A percentile compares a stretch with the other conserved stretches of the same genome.
Conservation (phyloP, 1,139 yeast species). For the Pichia kudriavzevii region DNA sequence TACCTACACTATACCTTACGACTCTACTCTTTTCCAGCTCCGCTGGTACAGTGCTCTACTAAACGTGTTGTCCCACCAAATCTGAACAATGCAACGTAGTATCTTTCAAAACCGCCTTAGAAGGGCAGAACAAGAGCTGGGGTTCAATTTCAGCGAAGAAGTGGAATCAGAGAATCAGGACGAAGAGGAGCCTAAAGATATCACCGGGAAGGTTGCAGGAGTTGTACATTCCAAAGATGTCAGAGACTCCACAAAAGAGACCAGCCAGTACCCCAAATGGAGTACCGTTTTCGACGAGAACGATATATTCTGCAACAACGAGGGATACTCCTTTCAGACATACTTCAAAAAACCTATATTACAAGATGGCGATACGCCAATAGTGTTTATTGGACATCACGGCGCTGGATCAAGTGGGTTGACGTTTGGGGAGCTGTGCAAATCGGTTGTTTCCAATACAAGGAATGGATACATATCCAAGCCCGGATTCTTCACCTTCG, state of each 20-base stretch:
- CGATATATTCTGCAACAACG: slow-evolving; percentile 7
- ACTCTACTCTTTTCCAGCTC: too few species aligned
- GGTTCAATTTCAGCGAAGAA: slow-evolving; percentile 32
- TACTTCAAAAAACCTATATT: slow-evolving; percentile 51
- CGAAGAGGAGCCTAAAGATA: too few species aligned
- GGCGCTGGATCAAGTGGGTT: slow-evolving; percentile 92
- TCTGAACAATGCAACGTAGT: slow-evolving; percentile 40
- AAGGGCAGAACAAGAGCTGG: slow-evolving; percentile 34
- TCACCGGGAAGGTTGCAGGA: too few species aligned
- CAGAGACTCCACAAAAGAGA: too few species aligned
- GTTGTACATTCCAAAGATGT: too few species aligned
- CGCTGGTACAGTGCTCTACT: too few species aligned
- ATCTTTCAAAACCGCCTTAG: slow-evolving; percentile 35
- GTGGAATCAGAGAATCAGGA: too few species aligned
- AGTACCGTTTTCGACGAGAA: slow-evolving; percentile 1
- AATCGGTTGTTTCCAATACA: slow-evolving; percentile 10
- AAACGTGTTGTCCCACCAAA: too few species aligned
- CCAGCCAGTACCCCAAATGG: too few species aligned
- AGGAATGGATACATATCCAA: slow-evolving; percentile 18
- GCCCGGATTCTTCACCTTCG: slow-evolving; percentile 64
- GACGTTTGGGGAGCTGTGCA: slow-evolving; percentile 57
- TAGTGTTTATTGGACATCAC: slow-evolving; percentile 72
- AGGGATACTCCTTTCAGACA: slow-evolving; percentile 38
- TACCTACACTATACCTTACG: too few species aligned
- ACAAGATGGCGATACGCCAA: slow-evolving; percentile 28